A percentile compares a stretch with the other conserved stretches of the same genome.
phyloP scores from a whole-genome alignment of 306 rosid species.

The Arachis stenosperma region DNA sequence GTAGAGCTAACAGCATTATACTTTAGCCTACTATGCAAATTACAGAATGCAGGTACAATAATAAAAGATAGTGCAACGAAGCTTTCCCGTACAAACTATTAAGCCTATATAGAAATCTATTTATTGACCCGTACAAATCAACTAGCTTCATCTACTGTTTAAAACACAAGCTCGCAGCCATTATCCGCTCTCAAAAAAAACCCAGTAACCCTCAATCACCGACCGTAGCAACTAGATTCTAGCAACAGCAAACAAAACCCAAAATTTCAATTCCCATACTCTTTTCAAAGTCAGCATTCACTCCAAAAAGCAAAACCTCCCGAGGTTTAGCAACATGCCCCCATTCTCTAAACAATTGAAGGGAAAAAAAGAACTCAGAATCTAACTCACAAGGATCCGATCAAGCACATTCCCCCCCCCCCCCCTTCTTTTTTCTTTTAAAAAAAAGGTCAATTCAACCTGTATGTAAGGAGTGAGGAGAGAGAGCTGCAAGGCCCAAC shows the following conservation, averaged over 20 bases:
- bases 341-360: not conserved
- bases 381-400: conserved; percentile 30
- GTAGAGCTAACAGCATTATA: not conserved
- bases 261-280: not conserved
- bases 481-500: conserved; percentile 99
- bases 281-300: not conserved
- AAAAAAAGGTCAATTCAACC: conserved; percentile 46
- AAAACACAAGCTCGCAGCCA: not conserved
- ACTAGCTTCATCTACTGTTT: not conserved
- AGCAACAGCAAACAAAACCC: conserved; percentile 1
- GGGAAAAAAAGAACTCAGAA: not conserved
- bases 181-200: not conserved
- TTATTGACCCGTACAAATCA: not conserved
- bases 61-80: not conserved
- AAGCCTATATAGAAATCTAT: not conserved
- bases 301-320: not conserved
- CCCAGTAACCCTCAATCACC: not conserved
- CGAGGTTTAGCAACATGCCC: not conserved
- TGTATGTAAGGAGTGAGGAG: conserved; percentile 92
- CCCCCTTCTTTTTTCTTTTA: too few relatives aligned
- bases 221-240: not conserved
- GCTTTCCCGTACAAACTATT: not conserved
- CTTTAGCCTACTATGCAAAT: not conserved
- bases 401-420: not conserved
- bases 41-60: not conserved